Percentiles rank a stretch among this genome's conserved stretches.
Conservation (phyloP, 768 basidiomycete species). For the Cystoderma amianthinum region DNA sequence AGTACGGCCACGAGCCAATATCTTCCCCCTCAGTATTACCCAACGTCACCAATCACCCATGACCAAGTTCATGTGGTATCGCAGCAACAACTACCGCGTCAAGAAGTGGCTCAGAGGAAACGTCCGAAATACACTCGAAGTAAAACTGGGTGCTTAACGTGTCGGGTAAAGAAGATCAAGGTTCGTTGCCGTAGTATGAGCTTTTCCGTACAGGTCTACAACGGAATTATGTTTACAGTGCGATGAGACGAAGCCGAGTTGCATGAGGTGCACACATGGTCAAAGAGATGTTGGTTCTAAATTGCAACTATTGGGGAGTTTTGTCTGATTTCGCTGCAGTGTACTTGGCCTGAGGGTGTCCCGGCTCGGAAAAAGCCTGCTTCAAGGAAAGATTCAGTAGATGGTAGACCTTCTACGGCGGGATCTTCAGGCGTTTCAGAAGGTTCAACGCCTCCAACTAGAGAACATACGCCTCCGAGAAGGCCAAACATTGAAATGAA, state of each 20-base stretch:
- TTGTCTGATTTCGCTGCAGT: too few species aligned
- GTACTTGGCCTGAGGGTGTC: slow-evolving; percentile 81
- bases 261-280: slow-evolving; percentile 81
- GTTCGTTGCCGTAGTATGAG: slow-evolving; percentile 29
- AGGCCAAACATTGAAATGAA: slow-evolving; percentile 36
- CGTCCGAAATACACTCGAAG: slow-evolving; percentile 91
- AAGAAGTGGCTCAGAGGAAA: slow-evolving; percentile 54
- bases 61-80: slow-evolving; percentile 40
- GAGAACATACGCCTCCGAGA: slow-evolving; percentile 58
- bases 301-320: too few species aligned
- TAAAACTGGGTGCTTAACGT: slow-evolving; percentile 92
- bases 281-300: slow-evolving; percentile 65
- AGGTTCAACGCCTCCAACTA: slow-evolving; percentile 63
- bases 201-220: background rate
- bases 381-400: slow-evolving; percentile 49
- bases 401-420: slow-evolving; percentile 68
- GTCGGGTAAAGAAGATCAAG: slow-evolving; percentile 94
- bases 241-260: slow-evolving; percentile 85
- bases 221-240: slow-evolving; percentile 49
- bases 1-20: slow-evolving; percentile 34
- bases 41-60: slow-evolving; percentile 28
- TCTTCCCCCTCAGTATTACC: slow-evolving; percentile 34
- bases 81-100: slow-evolving; percentile 31
- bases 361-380: slow-evolving; percentile 62
- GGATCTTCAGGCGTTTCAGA: slow-evolving; percentile 70